Evolutionary conservation across 192 early-diverging fungal species (phyloP).

Genomic region (Coemansia sp.): DNA sequence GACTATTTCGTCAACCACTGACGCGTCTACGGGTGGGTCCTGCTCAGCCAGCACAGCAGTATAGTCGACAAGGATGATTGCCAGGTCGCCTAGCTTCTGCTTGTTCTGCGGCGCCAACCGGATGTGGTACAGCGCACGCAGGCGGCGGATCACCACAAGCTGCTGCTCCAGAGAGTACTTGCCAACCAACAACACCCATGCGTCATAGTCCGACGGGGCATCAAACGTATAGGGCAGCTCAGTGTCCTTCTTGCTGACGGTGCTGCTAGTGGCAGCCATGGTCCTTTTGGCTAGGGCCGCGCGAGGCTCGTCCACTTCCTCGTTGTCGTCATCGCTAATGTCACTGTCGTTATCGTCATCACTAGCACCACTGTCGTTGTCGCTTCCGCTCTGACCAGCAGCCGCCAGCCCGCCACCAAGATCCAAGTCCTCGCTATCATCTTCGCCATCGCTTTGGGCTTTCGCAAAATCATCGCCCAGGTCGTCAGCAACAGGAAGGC

Average conservation of each 20-base stretch:
- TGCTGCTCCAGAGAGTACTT: conserved; percentile 67
- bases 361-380: conserved; percentile 15
- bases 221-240: conserved; percentile 84
- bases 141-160: conserved; percentile 71
- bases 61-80: conserved; percentile 69
- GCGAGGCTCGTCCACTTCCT: conserved; percentile 36
- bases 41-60: conserved; percentile 63
- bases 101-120: conserved; percentile 82
- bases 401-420: conserved; percentile 32
- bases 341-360: conserved; percentile 28
- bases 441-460: conserved; percentile 49
- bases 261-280: conserved; percentile 55
- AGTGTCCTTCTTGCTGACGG: conserved; percentile 10
- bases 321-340: conserved; percentile 36
- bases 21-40: conserved; percentile 54
- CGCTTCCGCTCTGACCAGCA: conserved; percentile 31
- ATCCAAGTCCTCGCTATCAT: conserved; percentile 6
- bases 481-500: conserved; percentile 64
- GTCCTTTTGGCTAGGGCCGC: conserved; percentile 33
- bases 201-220: conserved; percentile 70
- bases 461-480: conserved; percentile 66
- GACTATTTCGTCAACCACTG: conserved; percentile 58
- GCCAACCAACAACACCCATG: conserved; percentile 68
- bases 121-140: conserved; percentile 81
- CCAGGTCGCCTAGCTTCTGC: conserved; percentile 66